These are phyloP conservation scores for Pseudodiploospora longispora DNA, from an alignment of 2,329 filamentous ascomycete species.

Conservation along the genomic window DNA sequence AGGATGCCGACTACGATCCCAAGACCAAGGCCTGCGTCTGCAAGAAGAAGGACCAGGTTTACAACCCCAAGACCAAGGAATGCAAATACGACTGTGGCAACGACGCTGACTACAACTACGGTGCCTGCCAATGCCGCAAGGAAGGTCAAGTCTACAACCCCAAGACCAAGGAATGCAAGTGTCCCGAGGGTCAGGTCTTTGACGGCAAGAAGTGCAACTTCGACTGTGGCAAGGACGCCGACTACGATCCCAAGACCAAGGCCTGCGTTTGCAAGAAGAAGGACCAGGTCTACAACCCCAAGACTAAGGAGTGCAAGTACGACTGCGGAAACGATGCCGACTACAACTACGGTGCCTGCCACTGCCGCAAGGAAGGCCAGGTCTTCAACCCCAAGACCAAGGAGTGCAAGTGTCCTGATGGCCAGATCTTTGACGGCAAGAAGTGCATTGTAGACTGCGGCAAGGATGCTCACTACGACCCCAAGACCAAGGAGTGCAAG, in stretches of 20 bases:
- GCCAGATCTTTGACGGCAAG: not conserved
- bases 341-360: conserved; percentile 6
- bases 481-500: conserved; percentile 1
- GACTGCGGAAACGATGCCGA: conserved; percentile 6
- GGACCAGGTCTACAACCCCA: conserved; percentile 1
- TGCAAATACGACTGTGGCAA: conserved; percentile 1
- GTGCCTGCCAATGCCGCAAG: not conserved
- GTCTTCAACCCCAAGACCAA: conserved; percentile 3
- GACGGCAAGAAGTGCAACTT: conserved; percentile 1
- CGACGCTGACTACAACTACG: not conserved
- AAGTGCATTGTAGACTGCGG: conserved; percentile 2
- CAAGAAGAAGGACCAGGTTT: conserved; percentile 3
- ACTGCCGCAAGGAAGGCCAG: conserved; percentile 6
- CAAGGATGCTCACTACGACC: conserved; percentile 1
- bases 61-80: not conserved
- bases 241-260: not conserved
- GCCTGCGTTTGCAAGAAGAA: conserved; percentile 5
- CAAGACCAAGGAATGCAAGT: not conserved
- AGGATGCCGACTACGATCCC: not conserved
- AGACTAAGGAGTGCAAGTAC: conserved; percentile 6
- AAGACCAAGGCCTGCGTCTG: conserved; percentile 3
- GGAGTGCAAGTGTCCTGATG: conserved; percentile 1
- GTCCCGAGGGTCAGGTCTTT: conserved; percentile 2
- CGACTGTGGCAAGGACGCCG: conserved; percentile 5
- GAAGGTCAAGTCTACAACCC: not conserved